Percentiles rank a stretch among this genome's conserved stretches.
phyloP scores from a whole-genome alignment of 163 green algal genomes.

The Scenedesmus sp. region DNA sequence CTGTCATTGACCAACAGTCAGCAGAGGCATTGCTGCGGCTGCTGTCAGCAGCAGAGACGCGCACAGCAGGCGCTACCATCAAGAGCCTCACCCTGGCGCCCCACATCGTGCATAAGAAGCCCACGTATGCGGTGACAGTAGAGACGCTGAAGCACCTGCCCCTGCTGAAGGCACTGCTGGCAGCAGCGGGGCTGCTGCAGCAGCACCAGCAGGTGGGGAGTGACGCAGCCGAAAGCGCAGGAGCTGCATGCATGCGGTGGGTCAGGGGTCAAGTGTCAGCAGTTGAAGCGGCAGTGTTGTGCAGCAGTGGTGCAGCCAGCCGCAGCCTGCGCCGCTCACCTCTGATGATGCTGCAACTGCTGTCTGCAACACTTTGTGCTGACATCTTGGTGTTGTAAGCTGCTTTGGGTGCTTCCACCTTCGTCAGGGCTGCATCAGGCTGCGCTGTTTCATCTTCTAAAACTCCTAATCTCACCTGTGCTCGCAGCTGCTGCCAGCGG shows the following conservation, averaged over 20 bases:
- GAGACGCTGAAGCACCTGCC: slow-evolving; percentile 85
- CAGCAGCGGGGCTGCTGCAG: slow-evolving; percentile 56
- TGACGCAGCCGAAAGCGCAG: no score
- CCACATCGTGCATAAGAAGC: slow-evolving; percentile 86
- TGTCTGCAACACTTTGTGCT: no score
- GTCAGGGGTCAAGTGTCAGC: background rate
- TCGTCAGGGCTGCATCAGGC: background rate
- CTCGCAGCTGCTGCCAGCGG: slow-evolving; percentile 8
- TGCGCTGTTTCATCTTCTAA: background rate
- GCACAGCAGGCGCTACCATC: slow-evolving; percentile 70
- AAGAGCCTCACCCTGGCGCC: slow-evolving; percentile 88
- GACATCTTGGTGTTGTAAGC: no score
- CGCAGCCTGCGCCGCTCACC: no score
- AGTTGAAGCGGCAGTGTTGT: no score
- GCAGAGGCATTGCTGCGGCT: slow-evolving; percentile 70
- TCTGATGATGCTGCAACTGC: no score
- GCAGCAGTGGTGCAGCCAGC: no score
- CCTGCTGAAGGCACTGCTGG: slow-evolving; percentile 68
- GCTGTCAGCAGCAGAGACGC: slow-evolving; percentile 68
- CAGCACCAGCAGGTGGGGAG: slow-evolving; percentile 6
- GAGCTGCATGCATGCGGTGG: background rate
- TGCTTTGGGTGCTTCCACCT: no score
- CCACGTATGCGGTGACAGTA: slow-evolving; percentile 90
- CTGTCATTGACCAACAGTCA: slow-evolving; percentile 76
- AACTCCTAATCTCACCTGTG: background rate